phyloP scores from a whole-genome alignment of 116 monocot species.

The Posidonia oceanica region DNA sequence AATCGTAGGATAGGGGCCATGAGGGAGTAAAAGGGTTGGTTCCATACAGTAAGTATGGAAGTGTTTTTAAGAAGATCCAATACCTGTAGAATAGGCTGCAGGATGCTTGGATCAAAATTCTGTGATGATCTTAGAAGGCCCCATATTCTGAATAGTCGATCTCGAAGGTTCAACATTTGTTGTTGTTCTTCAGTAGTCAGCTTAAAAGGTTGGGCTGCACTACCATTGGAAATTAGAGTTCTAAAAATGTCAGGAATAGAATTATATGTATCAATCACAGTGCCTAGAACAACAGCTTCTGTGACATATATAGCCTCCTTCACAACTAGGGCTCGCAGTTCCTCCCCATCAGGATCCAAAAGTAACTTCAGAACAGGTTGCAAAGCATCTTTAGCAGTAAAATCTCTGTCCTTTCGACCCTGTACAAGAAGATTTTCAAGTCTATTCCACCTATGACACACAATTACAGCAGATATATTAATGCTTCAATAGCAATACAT shows the following conservation, averaged over 20 bases:
- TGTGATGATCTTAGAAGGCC: conserved; percentile 63
- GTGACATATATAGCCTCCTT: conserved; percentile 87
- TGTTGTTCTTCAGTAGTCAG: conserved; percentile 56
- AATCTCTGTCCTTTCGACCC: conserved; percentile 88
- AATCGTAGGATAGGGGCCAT: too few relatives aligned
- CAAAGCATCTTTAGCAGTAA: conserved; percentile 84
- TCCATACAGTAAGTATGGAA: too few relatives aligned
- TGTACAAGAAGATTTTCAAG: conserved; percentile 98
- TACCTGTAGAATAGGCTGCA: conserved; percentile 94
- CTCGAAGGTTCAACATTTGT: conserved; percentile 72
- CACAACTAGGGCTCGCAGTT: conserved; percentile 63
- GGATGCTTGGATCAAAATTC: conserved; percentile 81
- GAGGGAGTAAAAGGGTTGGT: too few relatives aligned
- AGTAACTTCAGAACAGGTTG: conserved; percentile 90
- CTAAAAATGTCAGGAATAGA: conserved; percentile 58
- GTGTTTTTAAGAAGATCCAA: too few relatives aligned
- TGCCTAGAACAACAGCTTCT: conserved; percentile 72
- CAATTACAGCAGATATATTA: background rate
- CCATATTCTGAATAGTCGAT: conserved; percentile 81
- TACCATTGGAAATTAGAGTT: conserved; percentile 41
- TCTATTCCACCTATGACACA: conserved; percentile 75
- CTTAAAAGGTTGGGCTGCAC: conserved; percentile 37
- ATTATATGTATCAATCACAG: conserved; percentile 69
- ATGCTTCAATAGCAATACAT: background rate
- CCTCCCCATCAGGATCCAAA: conserved; percentile 78